Evolutionary conservation across 345 rosid species (phyloP).

Genomic region (Lenwebbia sp.): DNA sequence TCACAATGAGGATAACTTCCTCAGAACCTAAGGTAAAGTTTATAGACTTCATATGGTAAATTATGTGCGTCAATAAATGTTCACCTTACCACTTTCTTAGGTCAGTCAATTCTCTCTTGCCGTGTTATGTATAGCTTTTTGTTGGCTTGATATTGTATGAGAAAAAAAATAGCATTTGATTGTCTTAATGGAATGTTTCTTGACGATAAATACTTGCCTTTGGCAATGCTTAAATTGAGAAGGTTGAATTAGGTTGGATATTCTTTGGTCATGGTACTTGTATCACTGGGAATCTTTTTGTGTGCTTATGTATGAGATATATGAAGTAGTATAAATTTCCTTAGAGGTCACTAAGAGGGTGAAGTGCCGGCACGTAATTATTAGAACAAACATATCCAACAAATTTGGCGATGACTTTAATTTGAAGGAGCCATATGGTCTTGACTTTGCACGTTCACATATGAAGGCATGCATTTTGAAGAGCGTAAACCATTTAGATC

Average conservation of each 20-base stretch:
- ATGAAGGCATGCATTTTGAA: neutral
- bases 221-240: neutral
- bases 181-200: neutral
- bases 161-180: neutral
- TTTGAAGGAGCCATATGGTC: neutral
- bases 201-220: neutral
- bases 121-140: neutral
- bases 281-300: neutral
- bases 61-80: neutral
- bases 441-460: neutral
- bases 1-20: conserved; percentile 83
- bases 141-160: neutral
- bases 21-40: conserved; percentile 84
- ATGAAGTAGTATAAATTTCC: neutral
- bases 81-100: neutral
- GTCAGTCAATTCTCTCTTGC: neutral
- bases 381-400: neutral
- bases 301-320: neutral
- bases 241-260: neutral
- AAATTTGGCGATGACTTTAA: neutral
- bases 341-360: neutral
- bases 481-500: neutral
- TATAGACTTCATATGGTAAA: neutral
- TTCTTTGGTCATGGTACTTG: neutral
- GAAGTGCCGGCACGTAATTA: neutral